Evolutionary conservation across 352 stramenopile genomes (phyloP), one percentile per base, ranked within the genome.

Genomic region (Pythium pyrilobum): DNA sequence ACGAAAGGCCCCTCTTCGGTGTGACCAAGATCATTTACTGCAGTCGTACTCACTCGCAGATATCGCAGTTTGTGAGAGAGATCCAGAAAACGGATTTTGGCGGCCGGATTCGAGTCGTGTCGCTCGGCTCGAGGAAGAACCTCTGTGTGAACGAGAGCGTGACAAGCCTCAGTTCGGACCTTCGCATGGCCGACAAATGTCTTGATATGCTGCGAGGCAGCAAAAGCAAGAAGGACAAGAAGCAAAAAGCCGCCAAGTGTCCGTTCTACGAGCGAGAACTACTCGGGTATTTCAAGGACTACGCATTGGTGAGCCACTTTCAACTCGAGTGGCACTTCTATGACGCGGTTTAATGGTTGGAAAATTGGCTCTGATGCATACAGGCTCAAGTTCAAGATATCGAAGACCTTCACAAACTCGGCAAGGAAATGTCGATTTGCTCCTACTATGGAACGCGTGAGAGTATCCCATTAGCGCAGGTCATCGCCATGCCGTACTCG

Each of bases 361-460:
- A n/a, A n/a, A n/a, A n/a, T n/a, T n/a, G 15, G 8, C 15, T 36
- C 15, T 36, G 15, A 36, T 15, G 31, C 44, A 38, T 61, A 3
- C 56, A 94, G 81, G 80, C 80, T 21, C 68, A 87, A 33, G 78
- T 92, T 27, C 79, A 89, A 48, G 97, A 99, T 56, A 97, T 99
- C 47, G 97, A 99, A 75, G 97, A 99, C 47, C 63, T 99, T 2
- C 80, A 89, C 21, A 70, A 66, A 13, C 68, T 98, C 11, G 96
- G 96, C 20, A 68, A 87, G 32, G 73, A 96, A 16, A 85, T 92
- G 67, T 89, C 89, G 5, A 90, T 87, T 36, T 99, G 97, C 65
- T 90, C 96, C 5, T 99, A 99, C 66, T 99, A 99, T 67, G 96
- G 96, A 5, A 75, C 85, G 10, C 74, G 95, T 36, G 79, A 92